Conservation (phyloP, 345 rosid species). For the Pseudoturritis turrita region DNA sequence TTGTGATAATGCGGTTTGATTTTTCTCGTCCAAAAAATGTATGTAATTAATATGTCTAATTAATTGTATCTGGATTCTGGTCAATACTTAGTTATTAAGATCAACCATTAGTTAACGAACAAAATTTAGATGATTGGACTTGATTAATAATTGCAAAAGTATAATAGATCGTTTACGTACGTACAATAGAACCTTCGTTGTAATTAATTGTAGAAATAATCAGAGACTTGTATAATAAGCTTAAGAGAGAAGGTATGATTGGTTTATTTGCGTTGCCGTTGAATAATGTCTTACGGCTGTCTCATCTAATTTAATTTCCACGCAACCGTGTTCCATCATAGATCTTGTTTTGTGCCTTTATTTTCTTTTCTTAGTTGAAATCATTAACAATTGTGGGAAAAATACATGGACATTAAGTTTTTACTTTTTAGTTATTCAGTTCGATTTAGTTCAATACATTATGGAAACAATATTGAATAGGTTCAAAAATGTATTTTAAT, state of each 20-base stretch:
- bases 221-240: constrained; percentile 10
- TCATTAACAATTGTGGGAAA: no score
- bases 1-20: no score
- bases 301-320: neutral
- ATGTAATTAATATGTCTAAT: no score
- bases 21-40: neutral
- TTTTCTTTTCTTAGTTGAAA: neutral
- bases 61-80: neutral
- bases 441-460: no score
- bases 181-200: constrained; percentile 21
- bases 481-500: no score
- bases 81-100: constrained; percentile 9
- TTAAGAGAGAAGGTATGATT: constrained; percentile 11
- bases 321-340: constrained; percentile 15
- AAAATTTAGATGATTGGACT: neutral
- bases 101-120: neutral
- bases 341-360: neutral
- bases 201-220: constrained; percentile 7
- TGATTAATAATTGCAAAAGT: neutral
- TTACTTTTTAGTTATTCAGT: neutral
- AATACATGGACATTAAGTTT: neutral
- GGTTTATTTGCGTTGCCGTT: constrained; percentile 19
- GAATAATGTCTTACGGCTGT: constrained; percentile 11
- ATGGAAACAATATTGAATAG: no score
- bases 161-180: neutral